A percentile compares a stretch with the other conserved stretches of the same genome.
phyloP scores from a whole-genome alignment of 2,329 filamentous ascomycete species.

The Penicillium vulpinum region DNA sequence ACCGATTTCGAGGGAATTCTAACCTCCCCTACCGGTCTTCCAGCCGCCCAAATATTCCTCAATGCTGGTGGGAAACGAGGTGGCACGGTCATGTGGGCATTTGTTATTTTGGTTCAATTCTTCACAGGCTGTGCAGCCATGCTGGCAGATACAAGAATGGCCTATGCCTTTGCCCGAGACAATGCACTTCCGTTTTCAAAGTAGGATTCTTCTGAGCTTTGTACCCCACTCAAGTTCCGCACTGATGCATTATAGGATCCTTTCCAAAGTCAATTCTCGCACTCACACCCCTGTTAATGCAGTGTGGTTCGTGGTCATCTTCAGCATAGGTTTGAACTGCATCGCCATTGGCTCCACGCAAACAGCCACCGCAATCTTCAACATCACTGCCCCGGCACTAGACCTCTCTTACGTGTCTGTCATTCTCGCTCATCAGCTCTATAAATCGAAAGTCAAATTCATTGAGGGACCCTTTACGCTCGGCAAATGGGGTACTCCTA shows the following conservation, averaged over 20 bases:
- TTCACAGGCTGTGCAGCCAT: slow-evolving; percentile 66
- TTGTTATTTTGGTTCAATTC: slow-evolving; percentile 63
- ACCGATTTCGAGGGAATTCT: slow-evolving; percentile 59
- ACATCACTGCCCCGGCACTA: slow-evolving; percentile 54
- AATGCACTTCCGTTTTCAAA: slow-evolving; percentile 61
- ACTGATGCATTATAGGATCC: slow-evolving; percentile 41
- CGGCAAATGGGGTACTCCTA: slow-evolving; percentile 54
- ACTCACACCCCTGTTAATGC: slow-evolving; percentile 63
- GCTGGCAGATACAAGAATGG: slow-evolving; percentile 64
- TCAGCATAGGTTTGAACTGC: slow-evolving; percentile 55
- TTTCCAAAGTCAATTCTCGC: slow-evolving; percentile 53
- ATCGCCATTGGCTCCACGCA: slow-evolving; percentile 48
- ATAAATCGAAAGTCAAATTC: slow-evolving; percentile 54
- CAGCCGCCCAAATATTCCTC: slow-evolving; percentile 60
- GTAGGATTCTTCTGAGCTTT: slow-evolving; percentile 34
- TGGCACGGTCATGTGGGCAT: slow-evolving; percentile 62
- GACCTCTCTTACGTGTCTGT: slow-evolving; percentile 60
- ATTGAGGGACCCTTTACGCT: slow-evolving; percentile 60
- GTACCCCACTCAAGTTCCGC: neutral
- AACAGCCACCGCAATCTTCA: slow-evolving; percentile 53
- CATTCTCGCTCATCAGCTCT: slow-evolving; percentile 59
- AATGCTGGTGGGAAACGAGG: slow-evolving; percentile 59
- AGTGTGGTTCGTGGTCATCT: slow-evolving; percentile 64
- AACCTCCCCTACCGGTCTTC: slow-evolving; percentile 59
- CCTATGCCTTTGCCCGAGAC: slow-evolving; percentile 62